Base-by-base conservation (phyloP, 208 protist genomes). In the Herpetomonas tarakana region DNA sequence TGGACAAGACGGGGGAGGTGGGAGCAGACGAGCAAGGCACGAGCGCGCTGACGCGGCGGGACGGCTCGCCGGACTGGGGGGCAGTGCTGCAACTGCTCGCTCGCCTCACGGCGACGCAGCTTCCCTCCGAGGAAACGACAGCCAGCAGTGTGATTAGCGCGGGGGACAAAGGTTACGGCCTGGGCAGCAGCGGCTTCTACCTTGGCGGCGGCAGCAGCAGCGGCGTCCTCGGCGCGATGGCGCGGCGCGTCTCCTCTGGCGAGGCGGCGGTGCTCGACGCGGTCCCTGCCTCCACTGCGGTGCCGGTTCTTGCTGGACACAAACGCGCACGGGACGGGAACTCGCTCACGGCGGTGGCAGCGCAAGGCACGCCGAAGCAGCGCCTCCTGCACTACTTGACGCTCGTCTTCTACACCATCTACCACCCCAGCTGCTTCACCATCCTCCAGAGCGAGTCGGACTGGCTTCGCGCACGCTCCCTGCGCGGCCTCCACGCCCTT, bases 371-470 rank as follows among this genome's bases (percentile, higher is more conserved):
- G 14, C 35, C 35, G 9, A 41, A 41, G 14, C 9, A 6, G 6
- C 35, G 14, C 6, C 35, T 41, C 14, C 6, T 41, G 35, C 9
- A 50, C 24, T 68, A 68, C 63, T 29, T 78, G 26, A 51, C 61
- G 0, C 27, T 18, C 0, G 35, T 71, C 46, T 93, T 93, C 62
- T 55, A 64, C 24, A 38, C 73, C 9, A 22, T 81, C 2, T 88
- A 82, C 56, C 73, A 90, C 56, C 50, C 69, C 16, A 88, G 71
- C 46, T 86, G 86, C 53, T 93, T 90, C 59, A 62, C 66, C 14
- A 44, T 82, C 22, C 70, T 93, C 1, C 76, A 69, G 3, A 55
- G 68, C 0, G 79, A 81, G 29, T 66, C 79, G 30, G 76, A 88
- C 62, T 68, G 77, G 12, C 64, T 57, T 21, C 72, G 90, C 58